Percentiles rank a stretch among this genome's conserved stretches.
These are phyloP conservation scores for Ophiostoma australiae DNA, from an alignment of 2,329 filamentous ascomycete genomes.

Conservation along the genomic window DNA sequence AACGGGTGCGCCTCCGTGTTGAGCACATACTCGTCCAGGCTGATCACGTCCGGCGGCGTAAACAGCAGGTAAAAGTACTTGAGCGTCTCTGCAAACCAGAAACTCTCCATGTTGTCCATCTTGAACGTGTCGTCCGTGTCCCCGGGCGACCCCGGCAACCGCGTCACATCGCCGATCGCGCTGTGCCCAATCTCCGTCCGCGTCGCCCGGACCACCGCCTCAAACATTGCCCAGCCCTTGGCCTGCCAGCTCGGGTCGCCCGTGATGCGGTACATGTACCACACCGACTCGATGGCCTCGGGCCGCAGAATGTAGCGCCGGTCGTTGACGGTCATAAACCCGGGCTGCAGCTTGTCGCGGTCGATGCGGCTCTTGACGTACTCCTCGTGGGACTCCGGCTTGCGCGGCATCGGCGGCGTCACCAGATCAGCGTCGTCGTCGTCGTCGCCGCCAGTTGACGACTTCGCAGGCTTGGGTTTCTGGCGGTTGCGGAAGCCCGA, in stretches of 20 bases:
- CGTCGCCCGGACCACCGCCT: constrained; percentile 62
- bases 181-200: constrained; percentile 62
- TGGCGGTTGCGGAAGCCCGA: background rate
- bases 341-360: constrained; percentile 44
- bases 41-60: constrained; percentile 59
- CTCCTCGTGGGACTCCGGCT: constrained; percentile 50
- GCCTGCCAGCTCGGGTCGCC: constrained; percentile 71
- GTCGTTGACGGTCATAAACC: constrained; percentile 45
- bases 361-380: constrained; percentile 46
- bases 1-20: constrained; percentile 61
- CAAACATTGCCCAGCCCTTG: constrained; percentile 82
- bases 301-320: constrained; percentile 62
- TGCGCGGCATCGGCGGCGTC: constrained; percentile 34
- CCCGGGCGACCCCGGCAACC: background rate
- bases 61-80: constrained; percentile 91
- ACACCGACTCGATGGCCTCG: constrained; percentile 82
- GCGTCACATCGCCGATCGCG: constrained; percentile 61
- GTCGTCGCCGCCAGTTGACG: background rate
- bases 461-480: background rate
- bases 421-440: constrained; percentile 26
- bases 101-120: constrained; percentile 72
- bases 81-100: constrained; percentile 85
- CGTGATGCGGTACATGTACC: constrained; percentile 87
- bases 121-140: constrained; percentile 34
- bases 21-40: constrained; percentile 63